A percentile compares a stretch with the other conserved stretches of the same genome.
Conservation (phyloP, 2,329 filamentous ascomycete genomes). For the Phoma sp. region DNA sequence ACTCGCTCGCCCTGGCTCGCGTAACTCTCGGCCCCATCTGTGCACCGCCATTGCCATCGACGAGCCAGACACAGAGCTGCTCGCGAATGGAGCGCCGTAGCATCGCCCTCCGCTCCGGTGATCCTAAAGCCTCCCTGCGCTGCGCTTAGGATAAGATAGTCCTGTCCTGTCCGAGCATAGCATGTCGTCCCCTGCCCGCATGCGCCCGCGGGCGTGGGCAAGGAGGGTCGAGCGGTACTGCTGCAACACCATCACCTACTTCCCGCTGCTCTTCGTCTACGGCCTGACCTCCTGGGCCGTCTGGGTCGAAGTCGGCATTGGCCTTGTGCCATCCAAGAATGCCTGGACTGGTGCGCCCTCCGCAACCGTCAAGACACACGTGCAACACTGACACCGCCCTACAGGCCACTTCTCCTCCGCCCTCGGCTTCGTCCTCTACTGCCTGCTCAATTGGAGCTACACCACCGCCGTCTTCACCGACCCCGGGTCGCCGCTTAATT, state of each 20-base stretch:
- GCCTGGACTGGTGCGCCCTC: slow-evolving; percentile 44
- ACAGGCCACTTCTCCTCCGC: slow-evolving; percentile 58
- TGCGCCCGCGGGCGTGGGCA: slow-evolving; percentile 60
- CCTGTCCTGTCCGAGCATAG: not conserved
- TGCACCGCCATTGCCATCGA: slow-evolving; percentile 35
- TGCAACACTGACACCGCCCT: slow-evolving; percentile 2
- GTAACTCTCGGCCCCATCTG: not conserved
- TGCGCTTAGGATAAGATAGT: too few species aligned
- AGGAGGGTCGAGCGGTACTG: slow-evolving; percentile 81
- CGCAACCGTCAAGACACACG: slow-evolving; percentile 5
- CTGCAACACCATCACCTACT: slow-evolving; percentile 78
- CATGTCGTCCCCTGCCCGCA: slow-evolving; percentile 44
- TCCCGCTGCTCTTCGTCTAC: slow-evolving; percentile 90
- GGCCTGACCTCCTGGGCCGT: slow-evolving; percentile 89
- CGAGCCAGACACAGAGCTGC: slow-evolving; percentile 25
- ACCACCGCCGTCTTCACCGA: slow-evolving; percentile 91
- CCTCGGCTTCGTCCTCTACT: slow-evolving; percentile 73
- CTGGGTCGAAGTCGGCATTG: slow-evolving; percentile 83
- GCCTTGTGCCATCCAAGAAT: slow-evolving; percentile 50
- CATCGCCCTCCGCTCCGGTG: not conserved
- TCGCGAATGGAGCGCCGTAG: slow-evolving; percentile 22
- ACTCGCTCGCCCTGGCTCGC: slow-evolving; percentile 33
- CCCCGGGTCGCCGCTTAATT: slow-evolving; percentile 70
- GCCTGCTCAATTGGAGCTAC: slow-evolving; percentile 86
- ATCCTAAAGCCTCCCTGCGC: not conserved